phyloP scores from a whole-genome alignment of 805 yeast species.

The Pichia kluyveri region DNA sequence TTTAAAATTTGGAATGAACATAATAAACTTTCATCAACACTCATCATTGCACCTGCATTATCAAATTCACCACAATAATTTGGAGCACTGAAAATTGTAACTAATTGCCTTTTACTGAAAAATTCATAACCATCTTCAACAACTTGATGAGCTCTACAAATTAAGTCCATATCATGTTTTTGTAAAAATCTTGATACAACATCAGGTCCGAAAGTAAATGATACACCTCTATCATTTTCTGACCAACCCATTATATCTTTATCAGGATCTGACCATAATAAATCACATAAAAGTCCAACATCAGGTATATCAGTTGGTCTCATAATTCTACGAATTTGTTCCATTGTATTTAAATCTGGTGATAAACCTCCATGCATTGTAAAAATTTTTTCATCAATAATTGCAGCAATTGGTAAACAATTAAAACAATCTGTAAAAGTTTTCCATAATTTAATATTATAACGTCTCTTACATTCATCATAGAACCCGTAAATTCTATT shows the following conservation, averaged over 20 bases:
- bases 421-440: constrained; percentile 97
- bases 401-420: constrained; percentile 97
- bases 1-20: constrained; percentile 95
- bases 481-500: constrained; percentile 97
- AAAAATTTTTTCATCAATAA: constrained; percentile 94
- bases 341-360: constrained; percentile 96
- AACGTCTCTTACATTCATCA: constrained; percentile 97
- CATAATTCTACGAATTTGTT: constrained; percentile 97
- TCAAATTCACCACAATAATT: constrained; percentile 99
- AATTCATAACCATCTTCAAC: constrained; percentile 99
- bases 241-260: constrained; percentile 98
- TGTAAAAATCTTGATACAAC: constrained; percentile 94
- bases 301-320: constrained; percentile 99
- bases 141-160: constrained; percentile 98
- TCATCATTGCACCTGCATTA: constrained; percentile 99
- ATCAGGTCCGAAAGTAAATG: constrained; percentile 99
- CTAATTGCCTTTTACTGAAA: constrained; percentile 91
- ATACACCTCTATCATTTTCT: constrained; percentile 97
- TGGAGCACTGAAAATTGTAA: constrained; percentile 93
- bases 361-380: constrained; percentile 99
- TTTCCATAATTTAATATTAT: constrained; percentile 97
- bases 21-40: constrained; percentile 90
- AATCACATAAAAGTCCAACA: constrained; percentile 91
- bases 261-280: constrained; percentile 98
- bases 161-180: constrained; percentile 95